phyloP scores from a whole-genome alignment of 805 yeast species.

The Scheffersomyces amazonensis region DNA sequence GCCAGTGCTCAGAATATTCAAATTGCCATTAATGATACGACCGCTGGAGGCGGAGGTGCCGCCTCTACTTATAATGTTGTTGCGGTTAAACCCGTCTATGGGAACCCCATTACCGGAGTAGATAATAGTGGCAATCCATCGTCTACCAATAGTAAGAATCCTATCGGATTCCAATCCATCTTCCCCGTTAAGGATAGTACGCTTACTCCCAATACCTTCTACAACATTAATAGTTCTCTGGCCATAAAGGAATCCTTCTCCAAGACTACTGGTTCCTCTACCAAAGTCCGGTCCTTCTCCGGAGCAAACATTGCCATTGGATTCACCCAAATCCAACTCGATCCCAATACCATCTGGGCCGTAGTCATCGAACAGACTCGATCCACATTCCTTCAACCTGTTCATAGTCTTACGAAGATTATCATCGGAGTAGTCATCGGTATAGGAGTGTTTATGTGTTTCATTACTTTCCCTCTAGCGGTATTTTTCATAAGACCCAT shows the following conservation, averaged over 20 bases:
- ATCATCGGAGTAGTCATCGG: slow-evolving; percentile 78
- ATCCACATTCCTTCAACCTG: slow-evolving; percentile 58
- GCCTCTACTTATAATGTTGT: slow-evolving; percentile 8
- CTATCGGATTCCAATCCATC: slow-evolving; percentile 45
- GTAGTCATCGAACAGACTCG: slow-evolving; percentile 67
- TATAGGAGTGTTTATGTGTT: slow-evolving; percentile 68
- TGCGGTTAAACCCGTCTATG: slow-evolving; percentile 33
- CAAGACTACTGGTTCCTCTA: slow-evolving; percentile 23
- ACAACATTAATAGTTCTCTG: slow-evolving; percentile 23
- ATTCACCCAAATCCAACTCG: slow-evolving; percentile 24
- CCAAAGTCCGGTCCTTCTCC: slow-evolving; percentile 16
- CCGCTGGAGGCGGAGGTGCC: slow-evolving; percentile 2
- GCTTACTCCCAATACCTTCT: slow-evolving; percentile 17
- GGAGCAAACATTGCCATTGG: slow-evolving; percentile 34
- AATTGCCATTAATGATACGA: slow-evolving; percentile 21
- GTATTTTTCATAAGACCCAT: slow-evolving; percentile 85
- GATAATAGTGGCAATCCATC: slow-evolving; percentile 29
- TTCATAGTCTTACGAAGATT: slow-evolving; percentile 58
- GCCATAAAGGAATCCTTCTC: slow-evolving; percentile 28
- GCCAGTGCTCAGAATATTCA: slow-evolving; percentile 33
- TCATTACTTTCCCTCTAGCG: slow-evolving; percentile 79
- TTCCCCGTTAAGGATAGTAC: slow-evolving; percentile 19
- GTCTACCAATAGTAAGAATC: slow-evolving; percentile 26
- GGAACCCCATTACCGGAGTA: slow-evolving; percentile 6
- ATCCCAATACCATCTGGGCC: slow-evolving; percentile 55